Percentiles rank a stretch among this genome's conserved stretches.
phyloP scores from a whole-genome alignment of 768 basidiomycete species.

The Crucibulum laeve region DNA sequence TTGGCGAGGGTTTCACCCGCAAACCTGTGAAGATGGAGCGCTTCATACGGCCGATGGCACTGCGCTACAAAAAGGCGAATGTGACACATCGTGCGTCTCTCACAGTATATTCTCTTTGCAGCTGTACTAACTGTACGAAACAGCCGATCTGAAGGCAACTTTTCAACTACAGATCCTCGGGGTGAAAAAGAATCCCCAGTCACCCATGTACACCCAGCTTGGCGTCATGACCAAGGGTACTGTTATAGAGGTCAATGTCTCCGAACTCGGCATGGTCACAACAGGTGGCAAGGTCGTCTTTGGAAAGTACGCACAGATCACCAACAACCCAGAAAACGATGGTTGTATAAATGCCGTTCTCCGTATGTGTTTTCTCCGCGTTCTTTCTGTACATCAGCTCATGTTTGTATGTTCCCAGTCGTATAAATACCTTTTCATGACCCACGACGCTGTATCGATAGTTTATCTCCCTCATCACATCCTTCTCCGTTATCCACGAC shows the following conservation, averaged over 20 bases:
- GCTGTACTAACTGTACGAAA: slow-evolving; percentile 2
- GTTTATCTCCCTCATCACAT: background rate
- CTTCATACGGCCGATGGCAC: slow-evolving; percentile 95
- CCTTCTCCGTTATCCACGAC: background rate
- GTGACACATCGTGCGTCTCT: slow-evolving; percentile 89
- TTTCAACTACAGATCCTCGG: slow-evolving; percentile 98
- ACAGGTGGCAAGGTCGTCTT: slow-evolving; percentile 94
- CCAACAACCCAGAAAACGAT: slow-evolving; percentile 94
- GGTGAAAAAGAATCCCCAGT: slow-evolving; percentile 99
- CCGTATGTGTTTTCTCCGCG: slow-evolving; percentile 44
- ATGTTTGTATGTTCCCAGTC: background rate
- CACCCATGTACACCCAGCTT: slow-evolving; percentile 94
- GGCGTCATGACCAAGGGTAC: slow-evolving; percentile 99
- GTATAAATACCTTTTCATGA: slow-evolving; percentile 1
- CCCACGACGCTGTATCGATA: slow-evolving; percentile 4
- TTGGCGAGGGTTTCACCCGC: slow-evolving; percentile 95
- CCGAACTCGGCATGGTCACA: slow-evolving; percentile 95
- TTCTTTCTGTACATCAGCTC: background rate
- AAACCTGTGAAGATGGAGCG: slow-evolving; percentile 99
- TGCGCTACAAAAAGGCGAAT: slow-evolving; percentile 97
- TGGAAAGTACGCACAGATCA: slow-evolving; percentile 91
- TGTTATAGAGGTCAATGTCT: slow-evolving; percentile 98
- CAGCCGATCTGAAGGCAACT: slow-evolving; percentile 96
- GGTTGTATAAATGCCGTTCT: slow-evolving; percentile 95
- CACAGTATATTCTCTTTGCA: background rate